Evolutionary conservation across 495 filamentous ascomycete species (phyloP).

Genomic region (Choiromyces venosus): DNA sequence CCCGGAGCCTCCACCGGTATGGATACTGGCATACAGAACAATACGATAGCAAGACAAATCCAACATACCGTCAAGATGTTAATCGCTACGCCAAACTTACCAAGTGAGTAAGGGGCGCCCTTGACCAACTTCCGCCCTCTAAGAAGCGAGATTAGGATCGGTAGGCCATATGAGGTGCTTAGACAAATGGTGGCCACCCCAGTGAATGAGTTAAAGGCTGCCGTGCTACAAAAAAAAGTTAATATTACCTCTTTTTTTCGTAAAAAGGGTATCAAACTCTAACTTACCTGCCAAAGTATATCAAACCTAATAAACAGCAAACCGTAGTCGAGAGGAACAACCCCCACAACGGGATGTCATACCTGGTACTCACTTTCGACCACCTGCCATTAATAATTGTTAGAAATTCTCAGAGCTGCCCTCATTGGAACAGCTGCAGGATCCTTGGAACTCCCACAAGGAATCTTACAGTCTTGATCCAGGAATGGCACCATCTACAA

Average conservation of each 20-base stretch:
- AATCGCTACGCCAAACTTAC: slow-evolving; percentile 58
- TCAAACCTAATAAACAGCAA: slow-evolving; percentile 55
- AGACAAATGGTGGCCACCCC: slow-evolving; percentile 62
- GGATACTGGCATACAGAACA: slow-evolving; percentile 52
- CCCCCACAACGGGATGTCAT: slow-evolving; percentile 56
- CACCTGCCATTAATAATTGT: slow-evolving; percentile 43
- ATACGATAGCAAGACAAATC: slow-evolving; percentile 55
- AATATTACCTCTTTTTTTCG: slow-evolving; percentile 2
- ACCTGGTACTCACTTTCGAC: slow-evolving; percentile 53
- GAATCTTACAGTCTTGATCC: slow-evolving; percentile 50
- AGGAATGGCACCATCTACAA: slow-evolving; percentile 58
- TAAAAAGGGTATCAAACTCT: background rate
- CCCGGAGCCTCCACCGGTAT: slow-evolving; percentile 48
- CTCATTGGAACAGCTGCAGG: background rate
- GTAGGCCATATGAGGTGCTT: slow-evolving; percentile 58
- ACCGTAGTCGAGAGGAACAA: slow-evolving; percentile 54
- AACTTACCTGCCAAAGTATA: slow-evolving; percentile 53
- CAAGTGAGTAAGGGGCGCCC: slow-evolving; percentile 54
- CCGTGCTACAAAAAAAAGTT: slow-evolving; percentile 40
- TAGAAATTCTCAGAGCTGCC: slow-evolving; percentile 5
- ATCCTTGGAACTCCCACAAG: background rate
- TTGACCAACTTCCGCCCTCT: slow-evolving; percentile 56
- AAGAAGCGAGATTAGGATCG: slow-evolving; percentile 58
- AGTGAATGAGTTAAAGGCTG: slow-evolving; percentile 62
- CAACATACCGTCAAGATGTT: slow-evolving; percentile 64